Evolutionary conservation across 805 yeast genomes (phyloP), one percentile per base, ranked within the genome.

Genomic region (Blastobotrys americana): DNA sequence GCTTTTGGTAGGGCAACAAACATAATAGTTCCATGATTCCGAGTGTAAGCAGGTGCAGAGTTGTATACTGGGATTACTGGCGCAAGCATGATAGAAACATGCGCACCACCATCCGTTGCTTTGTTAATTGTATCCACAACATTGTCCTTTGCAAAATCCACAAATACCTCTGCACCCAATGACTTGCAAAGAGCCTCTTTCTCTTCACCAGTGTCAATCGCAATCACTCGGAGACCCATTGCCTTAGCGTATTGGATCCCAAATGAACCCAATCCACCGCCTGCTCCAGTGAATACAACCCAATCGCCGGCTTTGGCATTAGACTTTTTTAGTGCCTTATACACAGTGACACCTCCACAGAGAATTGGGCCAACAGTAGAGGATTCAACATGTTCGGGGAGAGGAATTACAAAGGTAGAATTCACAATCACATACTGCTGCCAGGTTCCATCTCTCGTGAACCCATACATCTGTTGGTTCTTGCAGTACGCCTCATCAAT

Each of bases 391-490:
- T 13, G 10, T 10, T 15, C 23, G 6, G 75, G 74, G 39, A 71
- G 62, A 39, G 59, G 56, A 18, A 72, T 70, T 9, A 72, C 71
- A 41, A 68, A 72, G 36, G 62, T 58, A 6, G 71, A 69, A 49
- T 69, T 70, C n/a, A 71, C 72, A 27, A 71, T 66, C 25, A 72
- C 70, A 52, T 69, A 71, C 53, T 72, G 70, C 54, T 69, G 73
- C 66, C 69, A 71, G 10, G 72, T 64, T 27, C 76, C 76, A 48
- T 72, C 84, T 61, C 80, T 84, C 43, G 85, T 78, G 73, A 77
- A 80, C 63, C 89, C 89, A 31, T 86, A 69, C 58, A 82, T 71
- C 57, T 78, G 84, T 41, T 86, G 85, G 9, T 75, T 59, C 39
- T 77, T 70, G 71, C 89, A 83, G 31, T 39, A 38, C n/a, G 42